A percentile compares a stretch with the other conserved stretches of the same genome.
These are phyloP conservation scores for Colletotrichum siamense DNA, from an alignment of 2,329 filamentous ascomycete genomes.

Conservation along the genomic window DNA sequence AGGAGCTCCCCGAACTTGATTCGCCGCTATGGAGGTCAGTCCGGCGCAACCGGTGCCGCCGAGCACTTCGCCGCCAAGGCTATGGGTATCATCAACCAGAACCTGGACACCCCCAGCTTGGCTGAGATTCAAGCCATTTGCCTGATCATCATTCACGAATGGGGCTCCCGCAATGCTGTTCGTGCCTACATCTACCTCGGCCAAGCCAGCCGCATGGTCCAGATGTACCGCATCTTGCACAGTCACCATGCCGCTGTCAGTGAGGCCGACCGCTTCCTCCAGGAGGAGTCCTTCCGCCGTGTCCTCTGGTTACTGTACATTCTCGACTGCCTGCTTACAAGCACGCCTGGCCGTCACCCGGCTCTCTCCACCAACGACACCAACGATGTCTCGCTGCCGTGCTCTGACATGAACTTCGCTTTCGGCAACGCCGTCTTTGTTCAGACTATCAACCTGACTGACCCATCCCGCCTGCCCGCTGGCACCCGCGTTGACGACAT, in stretches of 20 bases:
- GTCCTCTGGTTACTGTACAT: constrained; percentile 69
- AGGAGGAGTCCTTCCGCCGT: constrained; percentile 66
- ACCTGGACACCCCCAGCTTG: constrained; percentile 63
- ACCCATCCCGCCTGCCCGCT: constrained; percentile 40
- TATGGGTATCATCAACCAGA: constrained; percentile 61
- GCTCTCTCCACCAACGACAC: constrained; percentile 61
- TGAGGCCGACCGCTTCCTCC: constrained; percentile 62
- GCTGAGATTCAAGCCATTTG: constrained; percentile 67
- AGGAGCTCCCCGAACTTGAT: constrained; percentile 63
- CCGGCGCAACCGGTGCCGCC: constrained; percentile 55
- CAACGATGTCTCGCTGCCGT: constrained; percentile 61
- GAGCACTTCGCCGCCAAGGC: constrained; percentile 66
- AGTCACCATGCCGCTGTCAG: constrained; percentile 55
- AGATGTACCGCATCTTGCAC: constrained; percentile 68
- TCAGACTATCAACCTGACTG: constrained; percentile 56
- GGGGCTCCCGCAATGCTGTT: constrained; percentile 66
- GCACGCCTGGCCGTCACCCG: constrained; percentile 64
- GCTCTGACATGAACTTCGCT: constrained; percentile 67
- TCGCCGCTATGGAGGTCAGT: constrained; percentile 62
- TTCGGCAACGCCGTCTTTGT: constrained; percentile 66
- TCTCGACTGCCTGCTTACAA: constrained; percentile 66
- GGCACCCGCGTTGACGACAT: constrained; percentile 53
- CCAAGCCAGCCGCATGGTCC: constrained; percentile 67
- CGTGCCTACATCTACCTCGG: constrained; percentile 68
- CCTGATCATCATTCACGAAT: constrained; percentile 67